These are phyloP conservation scores for Cyclotella distinguenda DNA, from an alignment of 108 stramenopile species.

Conservation along the genomic window DNA sequence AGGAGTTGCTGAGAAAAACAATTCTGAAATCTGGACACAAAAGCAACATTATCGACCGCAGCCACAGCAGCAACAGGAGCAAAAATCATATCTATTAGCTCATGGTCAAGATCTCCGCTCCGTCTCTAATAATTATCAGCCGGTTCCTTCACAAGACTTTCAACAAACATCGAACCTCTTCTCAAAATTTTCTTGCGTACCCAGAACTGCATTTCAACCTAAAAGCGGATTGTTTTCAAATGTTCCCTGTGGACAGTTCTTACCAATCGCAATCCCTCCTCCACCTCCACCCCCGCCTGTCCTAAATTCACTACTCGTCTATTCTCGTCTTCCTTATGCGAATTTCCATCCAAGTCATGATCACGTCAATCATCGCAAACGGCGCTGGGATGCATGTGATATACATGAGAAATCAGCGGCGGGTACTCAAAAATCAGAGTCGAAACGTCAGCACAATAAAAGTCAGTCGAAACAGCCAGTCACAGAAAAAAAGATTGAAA, in stretches of 20 bases:
- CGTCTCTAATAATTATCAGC: too few species aligned
- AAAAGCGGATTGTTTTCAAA: too few species aligned
- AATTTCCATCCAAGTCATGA: not conserved
- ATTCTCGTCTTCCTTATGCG: not conserved
- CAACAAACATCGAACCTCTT: too few species aligned
- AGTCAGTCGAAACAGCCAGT: not conserved
- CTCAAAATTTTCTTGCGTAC: too few species aligned
- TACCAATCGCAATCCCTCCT: constrained; percentile 2
- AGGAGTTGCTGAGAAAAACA: too few species aligned
- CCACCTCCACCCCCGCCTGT: constrained; percentile 20
- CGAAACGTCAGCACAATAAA: not conserved
- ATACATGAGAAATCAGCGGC: not conserved
- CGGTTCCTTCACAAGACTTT: too few species aligned
- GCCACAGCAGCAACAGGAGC: too few species aligned
- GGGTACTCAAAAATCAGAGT: not conserved
- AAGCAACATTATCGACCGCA: too few species aligned
- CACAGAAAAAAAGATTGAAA: not conserved
- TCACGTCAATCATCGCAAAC: not conserved
- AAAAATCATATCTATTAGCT: too few species aligned
- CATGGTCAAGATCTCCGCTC: too few species aligned
- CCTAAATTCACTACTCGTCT: not conserved
- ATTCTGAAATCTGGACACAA: too few species aligned
- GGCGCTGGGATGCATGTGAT: not conserved
- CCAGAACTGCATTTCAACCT: too few species aligned
- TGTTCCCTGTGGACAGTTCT: not conserved